These are phyloP conservation scores for Suillus placidus DNA, from an alignment of 768 basidiomycete species.

Conservation along the genomic window DNA sequence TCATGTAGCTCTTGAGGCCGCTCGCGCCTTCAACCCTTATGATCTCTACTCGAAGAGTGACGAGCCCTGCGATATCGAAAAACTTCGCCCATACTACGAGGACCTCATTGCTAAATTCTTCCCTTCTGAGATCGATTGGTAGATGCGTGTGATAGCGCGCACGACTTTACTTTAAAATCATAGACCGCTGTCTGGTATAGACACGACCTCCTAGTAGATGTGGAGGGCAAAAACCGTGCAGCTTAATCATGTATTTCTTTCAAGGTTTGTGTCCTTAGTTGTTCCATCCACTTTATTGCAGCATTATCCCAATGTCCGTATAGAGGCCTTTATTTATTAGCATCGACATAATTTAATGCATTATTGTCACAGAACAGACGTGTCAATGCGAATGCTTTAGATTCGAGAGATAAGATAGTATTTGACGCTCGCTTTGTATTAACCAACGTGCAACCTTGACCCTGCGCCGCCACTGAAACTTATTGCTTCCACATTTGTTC, in stretches of 20 bases:
- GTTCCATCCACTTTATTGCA: conserved; percentile 1
- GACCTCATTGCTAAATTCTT: conserved; percentile 84
- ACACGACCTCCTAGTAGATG: neutral
- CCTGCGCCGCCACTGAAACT: neutral
- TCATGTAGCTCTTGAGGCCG: conserved; percentile 63
- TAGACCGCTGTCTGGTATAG: neutral
- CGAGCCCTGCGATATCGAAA: conserved; percentile 58
- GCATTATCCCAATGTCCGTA: neutral
- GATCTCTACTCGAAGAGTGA: conserved; percentile 93
- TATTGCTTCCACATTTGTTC: neutral
- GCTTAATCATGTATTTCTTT: conserved; percentile 13
- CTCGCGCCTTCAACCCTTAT: conserved; percentile 90
- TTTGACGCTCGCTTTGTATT: neutral
- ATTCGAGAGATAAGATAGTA: conserved; percentile 25
- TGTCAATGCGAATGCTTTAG: neutral
- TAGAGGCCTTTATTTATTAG: neutral
- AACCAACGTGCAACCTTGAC: conserved; percentile 1
- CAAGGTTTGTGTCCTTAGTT: neutral
- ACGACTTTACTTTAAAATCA: neutral
- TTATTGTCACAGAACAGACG: neutral
- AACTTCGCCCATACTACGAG: conserved; percentile 83
- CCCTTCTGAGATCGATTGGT: conserved; percentile 83
- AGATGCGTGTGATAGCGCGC: conserved; percentile 8
- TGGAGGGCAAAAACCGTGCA: conserved; percentile 1
- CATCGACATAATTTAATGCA: neutral